A percentile compares a stretch with the other conserved stretches of the same genome.
Evolutionary conservation across 2,329 filamentous ascomycete genomes (phyloP).

Genomic region (Aureobasidium subglaciale): DNA sequence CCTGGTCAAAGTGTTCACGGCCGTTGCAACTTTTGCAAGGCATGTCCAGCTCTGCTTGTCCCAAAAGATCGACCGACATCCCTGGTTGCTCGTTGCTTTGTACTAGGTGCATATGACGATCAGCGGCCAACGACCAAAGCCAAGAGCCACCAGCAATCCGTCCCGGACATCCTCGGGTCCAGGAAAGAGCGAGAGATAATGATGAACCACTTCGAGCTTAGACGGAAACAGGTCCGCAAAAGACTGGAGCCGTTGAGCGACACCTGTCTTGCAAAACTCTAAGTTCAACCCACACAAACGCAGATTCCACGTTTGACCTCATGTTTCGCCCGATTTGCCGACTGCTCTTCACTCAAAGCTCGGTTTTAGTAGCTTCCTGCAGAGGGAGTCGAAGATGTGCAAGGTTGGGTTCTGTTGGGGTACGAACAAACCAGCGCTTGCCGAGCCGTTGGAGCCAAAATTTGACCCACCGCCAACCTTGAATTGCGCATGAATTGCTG

Average conservation of each 20-base stretch:
- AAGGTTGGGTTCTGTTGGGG: no score
- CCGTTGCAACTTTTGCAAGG: not conserved
- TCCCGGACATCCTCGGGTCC: not conserved
- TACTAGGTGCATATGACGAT: not conserved
- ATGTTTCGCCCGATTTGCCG: not conserved
- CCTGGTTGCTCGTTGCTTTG: not conserved
- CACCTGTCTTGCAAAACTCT: not conserved
- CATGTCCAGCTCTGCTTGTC: not conserved
- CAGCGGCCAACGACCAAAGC: not conserved
- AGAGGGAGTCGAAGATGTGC: no score
- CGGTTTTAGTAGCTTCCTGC: no score
- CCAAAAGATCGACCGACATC: not conserved
- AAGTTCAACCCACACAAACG: not conserved
- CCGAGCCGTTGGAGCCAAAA: no score
- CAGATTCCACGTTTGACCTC: not conserved
- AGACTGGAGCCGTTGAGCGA: not conserved
- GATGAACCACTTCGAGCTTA: not conserved
- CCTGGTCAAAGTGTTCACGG: not conserved
- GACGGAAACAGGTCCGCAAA: not conserved
- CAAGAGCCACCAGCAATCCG: not conserved
- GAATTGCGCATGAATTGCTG: no score
- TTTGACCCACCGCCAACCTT: no score
- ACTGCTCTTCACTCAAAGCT: no score
- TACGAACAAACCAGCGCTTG: no score
- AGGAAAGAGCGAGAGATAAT: no score